Evolutionary conservation across 768 basidiomycete species (phyloP), one percentile per base, ranked within the genome.

Genomic region (Xerocomus brunneocitrinus): DNA sequence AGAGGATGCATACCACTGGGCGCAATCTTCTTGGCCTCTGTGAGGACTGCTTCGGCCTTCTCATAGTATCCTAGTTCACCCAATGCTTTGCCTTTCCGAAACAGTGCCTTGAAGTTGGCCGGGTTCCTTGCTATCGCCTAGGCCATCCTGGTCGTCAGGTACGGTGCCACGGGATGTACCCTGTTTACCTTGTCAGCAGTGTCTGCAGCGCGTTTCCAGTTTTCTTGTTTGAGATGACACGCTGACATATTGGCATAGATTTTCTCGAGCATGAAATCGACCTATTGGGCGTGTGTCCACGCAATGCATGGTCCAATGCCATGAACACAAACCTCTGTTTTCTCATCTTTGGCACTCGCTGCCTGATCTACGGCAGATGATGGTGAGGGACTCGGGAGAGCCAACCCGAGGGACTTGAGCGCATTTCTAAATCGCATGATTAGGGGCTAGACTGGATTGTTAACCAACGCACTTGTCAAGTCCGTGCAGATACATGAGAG

Each of bases 201-300:
- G 59, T 92, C 88, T 48, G 81, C 66, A 0, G 84, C 86, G 13
- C 91, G 81, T 62, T 82, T 80, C 87, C 87, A 93, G 63, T 90
- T 93, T 44, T 76, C 74, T 47, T 82, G 81, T 69, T 89, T 91
- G 62, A 92, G 71, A 65, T 92, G 88, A 59, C 89, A 90, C 5
- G 88, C 89, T 3, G 85, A 81, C 86, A 89, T 87, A 52, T 93
- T 93, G 4, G 87, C 81, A 57, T 92, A 89, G 43, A 91, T 82
- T 73, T 87, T 92, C 69, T 89, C 89, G 19, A 89, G 67, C 36
- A 91, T 76, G 9, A 83, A 74, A 65, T 92, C 91, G 19, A 83
- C 77, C 90, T 92, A 34, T 45, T 27, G 25, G 28, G 34, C n/a
- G 16, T 31, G 39, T 14, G 49, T 42, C 16, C 10, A 45, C 6